Conservation (phyloP, 371 early-diverging fungal genomes). For the Polyrhizophydium stewartii region DNA sequence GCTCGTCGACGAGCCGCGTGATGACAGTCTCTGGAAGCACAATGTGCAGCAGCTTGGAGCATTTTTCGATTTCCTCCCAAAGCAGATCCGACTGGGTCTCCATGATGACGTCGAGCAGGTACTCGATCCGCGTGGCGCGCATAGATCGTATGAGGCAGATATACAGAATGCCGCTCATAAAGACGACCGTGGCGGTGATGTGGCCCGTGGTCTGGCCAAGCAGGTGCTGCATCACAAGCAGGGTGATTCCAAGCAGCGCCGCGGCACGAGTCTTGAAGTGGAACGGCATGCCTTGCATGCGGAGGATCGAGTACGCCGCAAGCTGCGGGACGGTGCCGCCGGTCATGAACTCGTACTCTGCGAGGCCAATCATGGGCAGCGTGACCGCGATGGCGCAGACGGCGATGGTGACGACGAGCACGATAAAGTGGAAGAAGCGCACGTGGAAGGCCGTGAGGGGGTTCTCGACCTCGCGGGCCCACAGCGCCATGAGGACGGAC, state of each 20-base stretch:
- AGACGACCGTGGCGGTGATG: not conserved
- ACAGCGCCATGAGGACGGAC: not conserved
- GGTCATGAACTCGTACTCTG: slow-evolving; percentile 7
- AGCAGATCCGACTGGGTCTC: slow-evolving; percentile 32
- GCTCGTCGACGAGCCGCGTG: slow-evolving; percentile 26
- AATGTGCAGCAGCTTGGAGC: slow-evolving; percentile 26
- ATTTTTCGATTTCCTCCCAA: slow-evolving; percentile 29
- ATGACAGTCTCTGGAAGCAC: slow-evolving; percentile 34
- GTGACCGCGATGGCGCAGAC: not conserved
- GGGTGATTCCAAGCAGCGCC: not conserved
- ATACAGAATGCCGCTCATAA: not conserved
- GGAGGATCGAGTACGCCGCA: slow-evolving; percentile 9
- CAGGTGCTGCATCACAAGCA: slow-evolving; percentile 4
- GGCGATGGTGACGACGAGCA: slow-evolving; percentile 4
- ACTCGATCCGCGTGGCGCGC: slow-evolving; percentile 11
- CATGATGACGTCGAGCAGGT: slow-evolving; percentile 25
- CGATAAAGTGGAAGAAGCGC: slow-evolving; percentile 7
- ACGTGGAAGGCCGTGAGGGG: not conserved
- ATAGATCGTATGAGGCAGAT: not conserved
- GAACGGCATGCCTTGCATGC: slow-evolving; percentile 18
- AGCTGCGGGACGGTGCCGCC: slow-evolving; percentile 14
- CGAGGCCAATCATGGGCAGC: slow-evolving; percentile 14
- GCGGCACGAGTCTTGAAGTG: slow-evolving; percentile 4
- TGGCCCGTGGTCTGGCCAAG: not conserved
- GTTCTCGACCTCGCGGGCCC: not conserved